phyloP scores from a whole-genome alignment of 495 filamentous ascomycete species.

The Geopyxis carbonaria region DNA sequence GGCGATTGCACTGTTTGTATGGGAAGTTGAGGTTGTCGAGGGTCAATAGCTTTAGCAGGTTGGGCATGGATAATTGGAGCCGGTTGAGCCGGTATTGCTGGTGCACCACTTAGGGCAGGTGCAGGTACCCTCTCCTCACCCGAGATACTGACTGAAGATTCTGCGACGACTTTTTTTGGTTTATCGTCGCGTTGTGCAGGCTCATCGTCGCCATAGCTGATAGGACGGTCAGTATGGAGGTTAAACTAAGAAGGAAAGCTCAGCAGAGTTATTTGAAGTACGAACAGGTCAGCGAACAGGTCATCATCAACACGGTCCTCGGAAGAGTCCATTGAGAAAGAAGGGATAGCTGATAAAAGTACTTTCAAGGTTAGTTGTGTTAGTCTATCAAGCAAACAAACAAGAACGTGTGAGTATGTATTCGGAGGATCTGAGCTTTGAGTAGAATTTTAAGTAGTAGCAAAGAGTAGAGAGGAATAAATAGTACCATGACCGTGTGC shows the following conservation, averaged over 20 bases:
- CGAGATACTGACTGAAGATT: constrained; percentile 1
- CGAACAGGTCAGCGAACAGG: constrained; percentile 95
- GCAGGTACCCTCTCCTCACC: constrained; percentile 4
- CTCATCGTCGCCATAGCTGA: constrained; percentile 80
- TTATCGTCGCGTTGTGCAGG: constrained; percentile 14
- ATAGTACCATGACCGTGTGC: too few species aligned
- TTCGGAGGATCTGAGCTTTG: too few species aligned
- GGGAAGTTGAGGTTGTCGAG: constrained; percentile 17
- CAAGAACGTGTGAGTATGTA: too few species aligned
- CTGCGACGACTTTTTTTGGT: constrained; percentile 5
- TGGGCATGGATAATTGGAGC: constrained; percentile 3
- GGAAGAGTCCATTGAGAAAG: constrained; percentile 24
- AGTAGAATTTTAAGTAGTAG: too few species aligned
- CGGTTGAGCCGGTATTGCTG: constrained; percentile 4
- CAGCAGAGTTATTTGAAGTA: constrained; percentile 11
- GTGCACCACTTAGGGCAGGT: constrained; percentile 3
- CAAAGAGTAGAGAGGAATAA: too few species aligned
- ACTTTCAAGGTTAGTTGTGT: too few species aligned
- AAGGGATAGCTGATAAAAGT: too few species aligned
- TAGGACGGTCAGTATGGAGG: constrained; percentile 9
- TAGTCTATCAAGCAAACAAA: too few species aligned
- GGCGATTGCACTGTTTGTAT: constrained; percentile 10
- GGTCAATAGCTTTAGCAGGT: constrained; percentile 21
- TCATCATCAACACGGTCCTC: constrained; percentile 83
- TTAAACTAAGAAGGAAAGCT: constrained; percentile 5